phyloP scores from a whole-genome alignment of 2,329 filamentous ascomycete genomes.

The Cryphonectria japonica region DNA sequence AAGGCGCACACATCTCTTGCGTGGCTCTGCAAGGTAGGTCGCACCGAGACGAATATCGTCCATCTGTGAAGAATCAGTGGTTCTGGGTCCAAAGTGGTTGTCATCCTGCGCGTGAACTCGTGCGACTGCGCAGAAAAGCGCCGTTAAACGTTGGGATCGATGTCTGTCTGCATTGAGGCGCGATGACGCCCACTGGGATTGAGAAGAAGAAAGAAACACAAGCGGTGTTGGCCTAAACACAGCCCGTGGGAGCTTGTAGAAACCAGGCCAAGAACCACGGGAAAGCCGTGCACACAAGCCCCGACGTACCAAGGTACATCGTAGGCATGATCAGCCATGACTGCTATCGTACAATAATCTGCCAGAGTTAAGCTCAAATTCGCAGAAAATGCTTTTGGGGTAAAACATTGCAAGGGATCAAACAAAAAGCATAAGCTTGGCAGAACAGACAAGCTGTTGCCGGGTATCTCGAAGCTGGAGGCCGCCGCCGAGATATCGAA shows the following conservation, averaged over 20 bases:
- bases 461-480: constrained; percentile 27
- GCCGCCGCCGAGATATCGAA: constrained; percentile 23
- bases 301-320: constrained; percentile 14
- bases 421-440: constrained; percentile 13
- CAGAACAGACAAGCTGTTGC: constrained; percentile 23
- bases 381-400: constrained; percentile 19
- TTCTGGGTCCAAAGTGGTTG: neutral
- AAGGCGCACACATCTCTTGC: neutral
- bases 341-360: constrained; percentile 30
- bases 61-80: constrained; percentile 24
- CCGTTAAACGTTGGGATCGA: constrained; percentile 8
- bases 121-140: neutral
- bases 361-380: constrained; percentile 29
- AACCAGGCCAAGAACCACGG: constrained; percentile 6
- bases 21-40: neutral
- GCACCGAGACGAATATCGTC: neutral
- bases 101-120: neutral
- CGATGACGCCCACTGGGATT: constrained; percentile 19
- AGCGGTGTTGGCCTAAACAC: constrained; percentile 8
- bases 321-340: constrained; percentile 17
- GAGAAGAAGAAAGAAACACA: neutral
- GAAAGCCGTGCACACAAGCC: constrained; percentile 18
- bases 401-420: constrained; percentile 17
- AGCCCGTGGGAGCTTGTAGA: constrained; percentile 9
- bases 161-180: constrained; percentile 28